Conservation (phyloP, 2,329 filamentous ascomycete species). For the Albifimbria verrucaria region DNA sequence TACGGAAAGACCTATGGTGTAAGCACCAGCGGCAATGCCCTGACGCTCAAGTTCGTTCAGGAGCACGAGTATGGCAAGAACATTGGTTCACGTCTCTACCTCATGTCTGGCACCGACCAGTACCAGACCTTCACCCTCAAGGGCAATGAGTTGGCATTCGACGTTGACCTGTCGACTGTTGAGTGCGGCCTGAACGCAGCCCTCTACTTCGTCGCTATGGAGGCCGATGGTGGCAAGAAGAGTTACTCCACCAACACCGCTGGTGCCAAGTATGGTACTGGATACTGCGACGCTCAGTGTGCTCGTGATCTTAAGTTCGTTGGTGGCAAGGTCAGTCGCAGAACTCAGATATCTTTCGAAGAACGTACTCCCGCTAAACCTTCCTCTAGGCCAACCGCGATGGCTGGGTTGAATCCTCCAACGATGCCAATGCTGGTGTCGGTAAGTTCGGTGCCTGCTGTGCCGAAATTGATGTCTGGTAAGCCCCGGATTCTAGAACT, state of each 20-base stretch:
- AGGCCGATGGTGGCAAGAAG: slow-evolving; percentile 57
- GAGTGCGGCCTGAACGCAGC: slow-evolving; percentile 65
- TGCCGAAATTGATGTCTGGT: slow-evolving; percentile 52
- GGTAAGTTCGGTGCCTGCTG: slow-evolving; percentile 42
- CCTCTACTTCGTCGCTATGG: slow-evolving; percentile 53
- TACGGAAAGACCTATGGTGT: slow-evolving; percentile 46
- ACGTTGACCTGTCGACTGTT: slow-evolving; percentile 60
- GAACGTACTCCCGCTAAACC: too few species aligned
- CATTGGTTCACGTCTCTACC: slow-evolving; percentile 44
- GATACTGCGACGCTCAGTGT: slow-evolving; percentile 61
- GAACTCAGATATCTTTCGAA: neutral
- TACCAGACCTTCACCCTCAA: slow-evolving; percentile 59
- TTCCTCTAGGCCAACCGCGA: slow-evolving; percentile 17
- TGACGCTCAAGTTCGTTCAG: slow-evolving; percentile 50
- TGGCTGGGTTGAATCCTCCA: slow-evolving; percentile 17
- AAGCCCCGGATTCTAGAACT: slow-evolving; percentile 40
- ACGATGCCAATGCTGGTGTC: slow-evolving; percentile 16
- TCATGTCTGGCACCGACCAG: slow-evolving; percentile 14
- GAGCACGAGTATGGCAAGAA: slow-evolving; percentile 40
- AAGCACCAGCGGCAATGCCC: slow-evolving; percentile 38
- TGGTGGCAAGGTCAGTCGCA: slow-evolving; percentile 32
- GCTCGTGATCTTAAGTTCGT: slow-evolving; percentile 40
- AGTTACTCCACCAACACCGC: slow-evolving; percentile 42
- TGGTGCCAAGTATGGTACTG: slow-evolving; percentile 58
- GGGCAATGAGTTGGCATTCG: slow-evolving; percentile 61